A percentile compares a stretch with the other conserved stretches of the same genome.
Evolutionary conservation across 495 filamentous ascomycete species (phyloP).

Genomic region (Ramalina intermedia): DNA sequence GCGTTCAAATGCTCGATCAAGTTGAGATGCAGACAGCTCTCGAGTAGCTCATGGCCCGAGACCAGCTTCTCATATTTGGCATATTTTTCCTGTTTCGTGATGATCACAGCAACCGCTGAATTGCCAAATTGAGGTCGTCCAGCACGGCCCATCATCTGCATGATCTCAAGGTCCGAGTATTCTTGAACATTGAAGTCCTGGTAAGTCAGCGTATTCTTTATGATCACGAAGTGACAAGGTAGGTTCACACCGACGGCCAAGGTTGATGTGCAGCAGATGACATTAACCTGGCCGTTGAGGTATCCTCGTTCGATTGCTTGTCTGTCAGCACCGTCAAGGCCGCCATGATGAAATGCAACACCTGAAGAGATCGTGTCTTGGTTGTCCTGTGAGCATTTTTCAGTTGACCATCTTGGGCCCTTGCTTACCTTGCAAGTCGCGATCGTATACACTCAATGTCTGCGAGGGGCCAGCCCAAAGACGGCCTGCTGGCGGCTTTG

Average conservation of each 20-base stretch:
- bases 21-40: conserved; percentile 78
- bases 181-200: conserved; percentile 51
- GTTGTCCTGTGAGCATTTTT: neutral
- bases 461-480: conserved; percentile 54
- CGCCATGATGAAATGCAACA: conserved; percentile 90
- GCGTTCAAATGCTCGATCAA: conserved; percentile 90
- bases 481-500: conserved; percentile 37
- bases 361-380: conserved; percentile 49
- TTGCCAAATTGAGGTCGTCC: conserved; percentile 88
- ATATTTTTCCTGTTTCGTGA: conserved; percentile 58
- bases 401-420: neutral
- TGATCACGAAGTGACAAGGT: conserved; percentile 81
- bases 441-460: conserved; percentile 40
- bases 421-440: conserved; percentile 43
- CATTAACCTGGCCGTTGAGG: conserved; percentile 58
- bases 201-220: conserved; percentile 78
- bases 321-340: conserved; percentile 59
- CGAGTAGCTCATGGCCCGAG: conserved; percentile 66
- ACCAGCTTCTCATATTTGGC: conserved; percentile 69
- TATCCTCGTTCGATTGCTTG: conserved; percentile 57
- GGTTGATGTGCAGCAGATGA: conserved; percentile 94
- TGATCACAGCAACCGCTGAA: conserved; percentile 71
- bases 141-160: conserved; percentile 96
- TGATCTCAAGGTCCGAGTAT: conserved; percentile 84
- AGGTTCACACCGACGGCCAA: conserved; percentile 88